Evolutionary conservation across 768 basidiomycete species (phyloP).

Genomic region (Russula abietina): DNA sequence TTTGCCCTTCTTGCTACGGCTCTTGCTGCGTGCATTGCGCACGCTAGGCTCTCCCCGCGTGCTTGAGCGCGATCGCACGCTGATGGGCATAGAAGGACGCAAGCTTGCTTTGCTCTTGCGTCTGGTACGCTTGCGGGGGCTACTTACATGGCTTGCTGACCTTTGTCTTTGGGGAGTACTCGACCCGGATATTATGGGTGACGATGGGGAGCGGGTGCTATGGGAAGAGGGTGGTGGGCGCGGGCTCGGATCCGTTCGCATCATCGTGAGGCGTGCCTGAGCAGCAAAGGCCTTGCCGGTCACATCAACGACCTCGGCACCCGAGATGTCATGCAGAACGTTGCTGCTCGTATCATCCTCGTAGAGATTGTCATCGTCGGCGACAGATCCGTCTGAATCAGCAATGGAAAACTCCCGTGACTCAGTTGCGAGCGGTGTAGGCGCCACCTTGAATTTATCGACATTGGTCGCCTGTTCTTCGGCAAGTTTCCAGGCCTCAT

Average conservation of each 20-base stretch:
- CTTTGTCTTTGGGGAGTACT: background rate
- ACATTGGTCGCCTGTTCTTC: constrained; percentile 67
- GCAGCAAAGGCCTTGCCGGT: constrained; percentile 20
- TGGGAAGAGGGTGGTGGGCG: background rate
- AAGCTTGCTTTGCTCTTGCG: constrained; percentile 63
- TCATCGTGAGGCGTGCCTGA: constrained; percentile 17
- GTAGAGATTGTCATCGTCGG: constrained; percentile 21
- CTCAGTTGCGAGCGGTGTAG: constrained; percentile 21
- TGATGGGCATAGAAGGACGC: constrained; percentile 40
- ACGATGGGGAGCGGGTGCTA: background rate
- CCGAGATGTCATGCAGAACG: constrained; percentile 13
- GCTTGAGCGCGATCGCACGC: background rate
- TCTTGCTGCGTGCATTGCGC: constrained; percentile 4
- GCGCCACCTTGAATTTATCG: constrained; percentile 48
- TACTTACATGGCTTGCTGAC: constrained; percentile 42
- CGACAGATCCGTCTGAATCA: constrained; percentile 16
- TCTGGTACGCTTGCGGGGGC: constrained; percentile 59
- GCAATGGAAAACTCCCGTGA: constrained; percentile 2
- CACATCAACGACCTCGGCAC: constrained; percentile 24
- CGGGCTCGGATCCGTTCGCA: constrained; percentile 1
- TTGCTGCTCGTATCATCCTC: constrained; percentile 19
- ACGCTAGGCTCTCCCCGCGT: constrained; percentile 1
- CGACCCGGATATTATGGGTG: background rate
- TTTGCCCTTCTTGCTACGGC: constrained; percentile 16
- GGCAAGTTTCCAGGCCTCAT: constrained; percentile 77